These are phyloP conservation scores for Epichloe typhina DNA, from an alignment of 2,329 filamentous ascomycete genomes.

Conservation along the genomic window DNA sequence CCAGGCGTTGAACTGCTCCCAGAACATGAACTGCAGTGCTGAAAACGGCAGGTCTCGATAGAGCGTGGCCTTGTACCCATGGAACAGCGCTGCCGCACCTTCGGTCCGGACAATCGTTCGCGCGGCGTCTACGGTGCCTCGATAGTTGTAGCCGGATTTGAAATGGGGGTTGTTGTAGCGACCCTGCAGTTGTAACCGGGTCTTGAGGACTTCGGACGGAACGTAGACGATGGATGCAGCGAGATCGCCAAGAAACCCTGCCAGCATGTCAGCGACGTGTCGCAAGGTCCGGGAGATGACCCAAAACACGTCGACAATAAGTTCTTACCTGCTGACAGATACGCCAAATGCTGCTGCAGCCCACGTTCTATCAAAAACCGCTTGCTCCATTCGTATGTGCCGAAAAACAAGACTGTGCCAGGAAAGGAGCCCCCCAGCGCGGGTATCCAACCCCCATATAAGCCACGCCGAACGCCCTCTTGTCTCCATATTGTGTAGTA, in stretches of 20 bases:
- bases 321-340: slow-evolving; percentile 63
- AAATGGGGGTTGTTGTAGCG: slow-evolving; percentile 93
- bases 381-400: slow-evolving; percentile 92
- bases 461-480: slow-evolving; percentile 70
- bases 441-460: slow-evolving; percentile 89
- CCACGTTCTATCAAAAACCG: slow-evolving; percentile 74
- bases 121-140: slow-evolving; percentile 68
- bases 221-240: slow-evolving; percentile 90
- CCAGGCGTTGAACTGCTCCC: slow-evolving; percentile 81
- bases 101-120: slow-evolving; percentile 74
- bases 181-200: slow-evolving; percentile 88
- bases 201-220: slow-evolving; percentile 94
- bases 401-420: slow-evolving; percentile 90
- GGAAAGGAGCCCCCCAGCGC: slow-evolving; percentile 92
- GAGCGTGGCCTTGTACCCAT: slow-evolving; percentile 93
- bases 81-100: slow-evolving; percentile 75
- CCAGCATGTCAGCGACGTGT: not conserved
- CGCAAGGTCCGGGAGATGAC: not conserved
- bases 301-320: not conserved
- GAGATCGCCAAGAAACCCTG: slow-evolving; percentile 85
- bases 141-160: slow-evolving; percentile 91
- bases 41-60: slow-evolving; percentile 93
- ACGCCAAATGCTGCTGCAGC: slow-evolving; percentile 69
- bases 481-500: slow-evolving; percentile 90
- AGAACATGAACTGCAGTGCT: slow-evolving; percentile 93